Base-by-base conservation (phyloP, 352 stramenopile species). In the Phytophthora quininea region DNA sequence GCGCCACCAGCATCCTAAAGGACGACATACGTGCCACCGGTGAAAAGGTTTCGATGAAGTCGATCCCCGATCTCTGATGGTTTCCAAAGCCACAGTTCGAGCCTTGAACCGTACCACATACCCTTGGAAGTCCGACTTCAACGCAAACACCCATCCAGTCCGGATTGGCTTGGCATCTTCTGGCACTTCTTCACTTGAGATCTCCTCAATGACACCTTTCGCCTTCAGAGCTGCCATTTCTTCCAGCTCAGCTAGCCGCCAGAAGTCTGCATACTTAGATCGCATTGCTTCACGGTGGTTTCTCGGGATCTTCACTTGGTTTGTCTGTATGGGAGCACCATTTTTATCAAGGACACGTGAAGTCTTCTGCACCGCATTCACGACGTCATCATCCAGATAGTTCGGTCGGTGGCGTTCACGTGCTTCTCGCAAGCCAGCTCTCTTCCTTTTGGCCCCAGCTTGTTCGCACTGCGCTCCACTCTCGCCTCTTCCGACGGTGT, bases 331-430 rank as follows among this genome's bases (percentile, higher is more conserved):
- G 3, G 40, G 49, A 32, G 30, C 3, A 10, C 30, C 58, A 14
- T 65, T 58, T 37, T 58, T 58, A 47, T 65, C 38, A 6, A 65
- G 5, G 1, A 54, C 14, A 32, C 50, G 58, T 1, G 15, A 40
- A 12, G 31, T 56, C 3, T 31, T 38, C 31, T 48, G 55, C 5
- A 43, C 3, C 5, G 10, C 15, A 54, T 62, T 62, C 8, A 32
- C 33, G 15, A 63, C 46, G 42, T 56, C 54, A 12, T 55, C 56
- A 4, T 56, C 35, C 33, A 51, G n/a, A 15, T 55, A 55, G 3
- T 6, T 48, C 11, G 46, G 56, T 19, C 45, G 19, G 4, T 38
- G 56, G 24, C 46, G 35, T 19, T 63, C 56, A 43, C 42, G 29
- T 43, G 10, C 10, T 5, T 64, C 35, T 15, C 58, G 48, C 24